phyloP scores from a whole-genome alignment of 2,329 filamentous ascomycete species.

The Dactylonectria macrodidyma region DNA sequence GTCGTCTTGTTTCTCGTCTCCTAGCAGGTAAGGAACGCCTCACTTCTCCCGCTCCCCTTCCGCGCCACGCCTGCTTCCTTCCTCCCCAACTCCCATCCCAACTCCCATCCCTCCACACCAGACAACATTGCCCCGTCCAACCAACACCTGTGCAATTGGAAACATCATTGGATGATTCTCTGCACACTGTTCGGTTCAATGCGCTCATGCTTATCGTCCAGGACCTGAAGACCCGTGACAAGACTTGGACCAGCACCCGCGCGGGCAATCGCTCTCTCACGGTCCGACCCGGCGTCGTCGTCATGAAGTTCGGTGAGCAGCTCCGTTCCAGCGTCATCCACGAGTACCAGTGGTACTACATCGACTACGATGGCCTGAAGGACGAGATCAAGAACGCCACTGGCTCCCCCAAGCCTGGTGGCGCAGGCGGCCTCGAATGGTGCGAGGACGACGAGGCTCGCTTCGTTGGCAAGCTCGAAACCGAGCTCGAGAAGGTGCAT shows the following conservation, averaged over 20 bases:
- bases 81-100: neutral
- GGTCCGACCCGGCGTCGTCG: slow-evolving; percentile 66
- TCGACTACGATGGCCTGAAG: slow-evolving; percentile 96
- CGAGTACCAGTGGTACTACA: slow-evolving; percentile 99
- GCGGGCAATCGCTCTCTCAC: slow-evolving; percentile 47
- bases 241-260: slow-evolving; percentile 58
- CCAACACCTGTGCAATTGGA: neutral
- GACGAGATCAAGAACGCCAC: slow-evolving; percentile 83
- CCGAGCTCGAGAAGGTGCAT: slow-evolving; percentile 96
- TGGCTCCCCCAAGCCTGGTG: slow-evolving; percentile 61
- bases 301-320: slow-evolving; percentile 95
- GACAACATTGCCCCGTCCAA: neutral
- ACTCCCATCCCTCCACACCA: neutral
- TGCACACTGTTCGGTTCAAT: slow-evolving; percentile 36
- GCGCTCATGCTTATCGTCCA: slow-evolving; percentile 67
- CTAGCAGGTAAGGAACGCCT: slow-evolving; percentile 31
- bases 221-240: slow-evolving; percentile 62
- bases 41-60: neutral
- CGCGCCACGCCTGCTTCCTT: neutral
- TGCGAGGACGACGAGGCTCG: slow-evolving; percentile 90
- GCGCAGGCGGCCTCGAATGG: slow-evolving; percentile 76
- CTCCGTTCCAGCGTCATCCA: slow-evolving; percentile 95
- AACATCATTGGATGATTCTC: slow-evolving; percentile 12
- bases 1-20: slow-evolving; percentile 18
- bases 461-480: slow-evolving; percentile 90